Percentiles rank a stretch among this genome's conserved stretches.
phyloP scores from a whole-genome alignment of 306 rosid species.

The Trichosanthes truncata region DNA sequence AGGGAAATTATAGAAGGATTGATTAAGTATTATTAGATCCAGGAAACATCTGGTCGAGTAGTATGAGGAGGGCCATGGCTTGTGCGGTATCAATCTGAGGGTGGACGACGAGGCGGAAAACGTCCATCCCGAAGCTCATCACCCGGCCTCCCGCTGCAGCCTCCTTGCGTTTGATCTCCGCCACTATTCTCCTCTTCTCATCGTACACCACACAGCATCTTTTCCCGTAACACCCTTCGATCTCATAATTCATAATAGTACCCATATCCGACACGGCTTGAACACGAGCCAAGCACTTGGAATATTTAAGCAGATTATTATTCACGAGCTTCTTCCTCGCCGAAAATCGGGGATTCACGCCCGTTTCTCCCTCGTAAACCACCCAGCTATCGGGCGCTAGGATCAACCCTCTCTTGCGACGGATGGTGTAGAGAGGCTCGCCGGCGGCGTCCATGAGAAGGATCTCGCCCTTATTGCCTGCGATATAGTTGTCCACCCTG shows the following conservation, averaged over 20 bases:
- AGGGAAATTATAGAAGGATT: too few relatives aligned
- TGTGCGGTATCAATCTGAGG: slow-evolving; percentile 43
- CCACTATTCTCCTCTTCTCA: slow-evolving; percentile 38
- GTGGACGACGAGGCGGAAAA: slow-evolving; percentile 51
- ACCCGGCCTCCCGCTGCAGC: slow-evolving; percentile 22
- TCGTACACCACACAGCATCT: slow-evolving; percentile 48
- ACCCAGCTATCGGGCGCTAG: slow-evolving; percentile 49
- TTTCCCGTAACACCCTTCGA: slow-evolving; percentile 52
- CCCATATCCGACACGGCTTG: neutral
- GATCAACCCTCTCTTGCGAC: slow-evolving; percentile 51
- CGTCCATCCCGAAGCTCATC: slow-evolving; percentile 53
- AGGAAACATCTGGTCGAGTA: slow-evolving; percentile 53
- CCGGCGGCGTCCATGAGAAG: slow-evolving; percentile 80
- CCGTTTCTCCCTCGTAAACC: slow-evolving; percentile 50
- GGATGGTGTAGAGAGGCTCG: slow-evolving; percentile 60
- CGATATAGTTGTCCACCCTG: slow-evolving; percentile 56
- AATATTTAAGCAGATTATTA: slow-evolving; percentile 21
- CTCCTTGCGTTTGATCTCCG: slow-evolving; percentile 63
- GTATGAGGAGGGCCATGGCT: slow-evolving; percentile 59
- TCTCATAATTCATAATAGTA: slow-evolving; percentile 23
- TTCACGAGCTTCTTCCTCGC: slow-evolving; percentile 25
- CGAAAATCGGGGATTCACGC: slow-evolving; percentile 26
- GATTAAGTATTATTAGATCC: neutral
- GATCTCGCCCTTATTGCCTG: slow-evolving; percentile 34
- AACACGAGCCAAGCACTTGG: slow-evolving; percentile 36